These are phyloP conservation scores for Lasiosphaeria ovina DNA, from an alignment of 495 filamentous ascomycete species.

Conservation along the genomic window DNA sequence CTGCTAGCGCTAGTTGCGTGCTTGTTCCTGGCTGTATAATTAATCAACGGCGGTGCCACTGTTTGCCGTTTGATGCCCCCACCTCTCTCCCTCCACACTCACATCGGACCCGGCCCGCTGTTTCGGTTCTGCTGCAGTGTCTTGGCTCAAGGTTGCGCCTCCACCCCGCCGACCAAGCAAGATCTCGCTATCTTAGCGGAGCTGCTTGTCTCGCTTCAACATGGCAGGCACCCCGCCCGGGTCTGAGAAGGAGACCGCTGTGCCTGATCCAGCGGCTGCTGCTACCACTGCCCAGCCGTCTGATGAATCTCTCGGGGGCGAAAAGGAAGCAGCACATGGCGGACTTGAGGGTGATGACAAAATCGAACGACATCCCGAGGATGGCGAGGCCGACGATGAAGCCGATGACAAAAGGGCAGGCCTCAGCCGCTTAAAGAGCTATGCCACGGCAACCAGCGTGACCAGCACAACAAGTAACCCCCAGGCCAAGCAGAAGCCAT, in stretches of 20 bases:
- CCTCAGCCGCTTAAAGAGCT: constrained; percentile 42
- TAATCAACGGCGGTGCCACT: too few relatives aligned
- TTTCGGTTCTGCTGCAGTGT: not conserved
- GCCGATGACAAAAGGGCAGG: constrained; percentile 24
- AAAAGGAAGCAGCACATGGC: constrained; percentile 15
- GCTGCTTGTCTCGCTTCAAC: not conserved
- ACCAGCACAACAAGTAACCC: constrained; percentile 30
- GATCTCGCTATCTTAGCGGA: too few relatives aligned
- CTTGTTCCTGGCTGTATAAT: too few relatives aligned
- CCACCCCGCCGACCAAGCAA: not conserved
- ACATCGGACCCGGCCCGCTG: too few relatives aligned
- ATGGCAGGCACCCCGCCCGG: constrained; percentile 10
- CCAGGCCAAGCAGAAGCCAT: constrained; percentile 47
- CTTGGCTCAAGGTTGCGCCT: not conserved
- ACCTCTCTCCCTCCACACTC: too few relatives aligned
- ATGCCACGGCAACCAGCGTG: constrained; percentile 46
- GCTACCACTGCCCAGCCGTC: constrained; percentile 5
- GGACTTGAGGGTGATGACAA: constrained; percentile 13
- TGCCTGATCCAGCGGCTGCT: constrained; percentile 10
- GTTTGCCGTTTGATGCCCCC: too few relatives aligned
- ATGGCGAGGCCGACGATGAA: constrained; percentile 17
- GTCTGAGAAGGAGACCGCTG: constrained; percentile 7
- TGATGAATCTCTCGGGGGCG: constrained; percentile 12
- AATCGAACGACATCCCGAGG: constrained; percentile 6
- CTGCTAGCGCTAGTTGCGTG: too few relatives aligned